Evolutionary conservation across 1,139 yeast species (phyloP), one percentile per base, ranked within the genome.

Genomic region (Pichia sp.): DNA sequence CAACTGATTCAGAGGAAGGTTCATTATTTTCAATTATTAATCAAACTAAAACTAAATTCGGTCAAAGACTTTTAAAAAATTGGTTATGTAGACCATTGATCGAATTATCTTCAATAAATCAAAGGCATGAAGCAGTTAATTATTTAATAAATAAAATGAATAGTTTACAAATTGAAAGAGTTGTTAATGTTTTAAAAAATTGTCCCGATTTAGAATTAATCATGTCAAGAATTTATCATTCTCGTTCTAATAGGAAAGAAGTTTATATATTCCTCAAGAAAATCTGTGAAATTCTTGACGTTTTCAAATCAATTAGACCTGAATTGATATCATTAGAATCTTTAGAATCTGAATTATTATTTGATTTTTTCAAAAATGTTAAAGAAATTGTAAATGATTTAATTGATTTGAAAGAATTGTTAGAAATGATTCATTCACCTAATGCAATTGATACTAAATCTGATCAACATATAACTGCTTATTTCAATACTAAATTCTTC

Each of bases 31-130:
- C 91, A 86, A 64, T 85, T 3, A 56, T 91, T 47, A 84, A 89
- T 58, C 89, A 82, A 48, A 84, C 97, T 0, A 64, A 77, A 34
- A 85, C 96, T 0, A 68, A 71, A 25, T 83, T 80, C 61, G 98
- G 98, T 0, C 72, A 68, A 39, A 62, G 96, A 41, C 54, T 75
- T 44, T 59, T 91, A 17, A 68, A 69, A 26, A 67, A 71, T 38
- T 91, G 98, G 98, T 63, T 89, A 0, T 69, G 78, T 1, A 67
- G 72, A 46, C 98, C 98, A 1, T 66, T 89, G 28, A 61, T 75
- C 0, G 68, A 77, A 33, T 61, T 67, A 24, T 64, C 61, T 1
- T 61, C 62, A n/a, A 79, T 88, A 5, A 71, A 71, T 43, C 67
- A 69, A 18, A 68, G 98, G 28, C 63, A 72, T 2, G 72, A 73